A percentile compares a stretch with the other conserved stretches of the same genome.
Conservation (phyloP, 108 stramenopile genomes). For the Stephanodiscus triporus region DNA sequence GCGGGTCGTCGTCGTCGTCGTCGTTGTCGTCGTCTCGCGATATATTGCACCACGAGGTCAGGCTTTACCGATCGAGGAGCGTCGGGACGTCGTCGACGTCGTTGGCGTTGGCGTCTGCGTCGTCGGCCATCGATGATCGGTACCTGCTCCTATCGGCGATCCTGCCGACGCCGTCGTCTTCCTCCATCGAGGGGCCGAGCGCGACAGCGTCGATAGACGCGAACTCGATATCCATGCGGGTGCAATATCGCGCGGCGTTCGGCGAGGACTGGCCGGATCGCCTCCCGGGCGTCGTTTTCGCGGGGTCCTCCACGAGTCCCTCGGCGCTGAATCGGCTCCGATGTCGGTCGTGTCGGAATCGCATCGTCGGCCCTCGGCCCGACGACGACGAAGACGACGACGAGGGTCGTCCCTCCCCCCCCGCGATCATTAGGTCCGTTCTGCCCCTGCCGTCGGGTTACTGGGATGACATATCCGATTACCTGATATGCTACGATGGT, state of each 20-base stretch:
- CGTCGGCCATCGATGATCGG: background rate
- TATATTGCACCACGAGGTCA: conserved; percentile 5
- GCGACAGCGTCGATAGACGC: conserved; percentile 19
- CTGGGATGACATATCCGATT: conserved; percentile 88
- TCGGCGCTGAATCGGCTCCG: conserved; percentile 41
- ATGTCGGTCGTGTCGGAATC: conserved; percentile 61
- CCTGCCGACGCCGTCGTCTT: conserved; percentile 4
- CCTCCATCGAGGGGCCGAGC: too few species aligned
- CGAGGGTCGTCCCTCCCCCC: background rate
- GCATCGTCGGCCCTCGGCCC: conserved; percentile 30
- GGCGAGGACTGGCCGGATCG: conserved; percentile 13
- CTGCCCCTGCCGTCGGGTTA: conserved; percentile 67
- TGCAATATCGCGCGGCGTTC: conserved; percentile 4
- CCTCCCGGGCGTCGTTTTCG: conserved; percentile 20
- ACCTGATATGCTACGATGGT: conserved; percentile 73
- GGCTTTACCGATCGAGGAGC: conserved; percentile 2
- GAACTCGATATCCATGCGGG: conserved; percentile 34
- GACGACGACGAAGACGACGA: background rate
- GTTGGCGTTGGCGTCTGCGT: background rate
- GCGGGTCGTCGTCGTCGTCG: background rate
- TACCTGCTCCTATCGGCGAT: conserved; percentile 10
- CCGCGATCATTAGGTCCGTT: conserved; percentile 32
- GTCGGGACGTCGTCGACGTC: background rate
- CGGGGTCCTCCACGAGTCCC: conserved; percentile 1
- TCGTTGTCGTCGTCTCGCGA: too few species aligned